Evolutionary conservation across 2,329 filamentous ascomycete species (phyloP).

Genomic region (Colletotrichum cuscutae): DNA sequence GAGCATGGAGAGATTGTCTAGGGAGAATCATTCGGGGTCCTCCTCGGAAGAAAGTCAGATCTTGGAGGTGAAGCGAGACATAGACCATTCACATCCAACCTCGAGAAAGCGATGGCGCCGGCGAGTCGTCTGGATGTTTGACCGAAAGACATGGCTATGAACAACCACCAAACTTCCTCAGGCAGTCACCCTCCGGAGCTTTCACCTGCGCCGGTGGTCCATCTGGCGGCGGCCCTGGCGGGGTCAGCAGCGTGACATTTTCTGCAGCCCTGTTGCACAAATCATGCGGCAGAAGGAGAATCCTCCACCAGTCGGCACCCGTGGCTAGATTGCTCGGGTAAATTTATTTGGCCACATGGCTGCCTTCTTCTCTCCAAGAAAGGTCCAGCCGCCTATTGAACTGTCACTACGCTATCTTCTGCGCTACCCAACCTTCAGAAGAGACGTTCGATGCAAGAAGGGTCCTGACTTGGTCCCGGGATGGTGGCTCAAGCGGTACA

Average conservation of each 20-base stretch:
- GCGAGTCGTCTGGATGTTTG: not conserved
- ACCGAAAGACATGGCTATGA: not conserved
- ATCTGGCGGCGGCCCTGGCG: slow-evolving; percentile 12
- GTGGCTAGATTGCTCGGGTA: slow-evolving; percentile 24
- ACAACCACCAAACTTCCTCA: not conserved
- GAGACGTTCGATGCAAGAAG: slow-evolving; percentile 26
- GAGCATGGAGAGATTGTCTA: not conserved
- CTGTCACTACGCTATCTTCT: slow-evolving; percentile 3
- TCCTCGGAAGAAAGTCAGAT: not conserved
- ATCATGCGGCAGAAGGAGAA: slow-evolving; percentile 19
- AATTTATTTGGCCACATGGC: slow-evolving; percentile 14
- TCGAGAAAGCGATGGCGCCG: not conserved
- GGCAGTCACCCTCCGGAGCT: not conserved
- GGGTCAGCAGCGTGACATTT: slow-evolving; percentile 27
- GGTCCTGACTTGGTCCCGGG: slow-evolving; percentile 23
- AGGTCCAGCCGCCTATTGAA: not conserved
- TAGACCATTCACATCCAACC: not conserved
- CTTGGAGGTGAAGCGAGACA: not conserved
- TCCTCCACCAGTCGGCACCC: slow-evolving; percentile 32
- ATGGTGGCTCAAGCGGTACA: not conserved
- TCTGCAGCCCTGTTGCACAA: slow-evolving; percentile 31
- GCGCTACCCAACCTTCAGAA: not conserved
- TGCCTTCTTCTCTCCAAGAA: not conserved
- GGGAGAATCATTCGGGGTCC: not conserved
- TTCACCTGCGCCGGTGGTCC: slow-evolving; percentile 23